phyloP scores from a whole-genome alignment of 164 flowering plant species.

The Pachysandra terminalis region DNA sequence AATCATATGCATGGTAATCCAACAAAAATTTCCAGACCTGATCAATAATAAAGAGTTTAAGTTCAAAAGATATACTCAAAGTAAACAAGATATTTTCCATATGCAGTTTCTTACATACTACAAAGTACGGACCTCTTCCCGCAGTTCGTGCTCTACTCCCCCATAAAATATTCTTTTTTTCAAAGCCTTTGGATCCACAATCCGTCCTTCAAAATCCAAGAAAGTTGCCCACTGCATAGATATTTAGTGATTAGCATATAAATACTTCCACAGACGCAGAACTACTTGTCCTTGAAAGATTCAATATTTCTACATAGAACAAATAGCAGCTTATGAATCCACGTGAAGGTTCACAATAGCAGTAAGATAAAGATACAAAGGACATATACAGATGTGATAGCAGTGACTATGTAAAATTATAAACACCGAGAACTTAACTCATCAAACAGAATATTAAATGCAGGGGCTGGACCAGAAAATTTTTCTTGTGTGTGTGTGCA shows the following conservation, averaged over 20 bases:
- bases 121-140: slow-evolving; percentile 65
- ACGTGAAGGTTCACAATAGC: no score
- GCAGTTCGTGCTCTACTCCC: slow-evolving; percentile 66
- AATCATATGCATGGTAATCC: slow-evolving; percentile 76
- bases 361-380: not conserved
- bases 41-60: slow-evolving; percentile 10
- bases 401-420: not conserved
- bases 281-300: not conserved
- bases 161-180: slow-evolving; percentile 94
- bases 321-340: no score
- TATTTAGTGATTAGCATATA: not conserved
- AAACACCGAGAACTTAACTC: no score
- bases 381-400: not conserved
- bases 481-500: no score
- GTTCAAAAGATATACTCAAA: not conserved
- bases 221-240: slow-evolving; percentile 71
- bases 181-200: slow-evolving; percentile 60
- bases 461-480: no score
- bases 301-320: no score
- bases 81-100: not conserved
- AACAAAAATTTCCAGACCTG: slow-evolving; percentile 87
- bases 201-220: slow-evolving; percentile 88
- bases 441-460: no score
- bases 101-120: slow-evolving; percentile 1
- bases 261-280: not conserved